Percentiles rank a stretch among this genome's conserved stretches.
Conservation (phyloP, 2,329 filamentous ascomycete genomes). For the Simplicillium sp. region DNA sequence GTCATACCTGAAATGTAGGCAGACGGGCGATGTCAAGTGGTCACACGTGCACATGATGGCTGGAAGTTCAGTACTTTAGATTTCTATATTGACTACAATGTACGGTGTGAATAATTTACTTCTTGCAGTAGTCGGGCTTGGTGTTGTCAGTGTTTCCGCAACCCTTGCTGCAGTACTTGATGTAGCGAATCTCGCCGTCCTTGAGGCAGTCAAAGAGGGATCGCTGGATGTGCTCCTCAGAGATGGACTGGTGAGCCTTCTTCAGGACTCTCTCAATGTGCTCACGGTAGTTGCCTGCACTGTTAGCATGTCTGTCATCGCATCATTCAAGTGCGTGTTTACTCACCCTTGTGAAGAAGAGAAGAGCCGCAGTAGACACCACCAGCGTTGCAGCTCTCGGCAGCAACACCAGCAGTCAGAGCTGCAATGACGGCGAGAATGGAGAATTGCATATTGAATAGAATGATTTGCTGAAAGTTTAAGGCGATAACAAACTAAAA, state of each 20-base stretch:
- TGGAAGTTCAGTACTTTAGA: no score
- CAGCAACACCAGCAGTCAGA: background rate
- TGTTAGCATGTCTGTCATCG: background rate
- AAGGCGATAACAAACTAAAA: no score
- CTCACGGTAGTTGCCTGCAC: conserved; percentile 1
- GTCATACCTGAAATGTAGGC: no score
- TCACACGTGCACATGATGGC: no score
- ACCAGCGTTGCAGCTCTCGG: conserved; percentile 1
- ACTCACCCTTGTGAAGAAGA: background rate
- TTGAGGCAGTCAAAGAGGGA: conserved; percentile 1
- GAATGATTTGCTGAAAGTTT: no score
- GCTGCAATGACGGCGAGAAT: background rate
- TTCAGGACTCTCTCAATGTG: background rate
- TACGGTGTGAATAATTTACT: no score
- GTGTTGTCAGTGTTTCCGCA: background rate
- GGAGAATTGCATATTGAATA: background rate
- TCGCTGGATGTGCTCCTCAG: background rate
- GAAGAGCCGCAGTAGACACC: conserved; percentile 3
- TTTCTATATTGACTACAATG: no score
- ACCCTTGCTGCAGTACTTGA: conserved; percentile 1
- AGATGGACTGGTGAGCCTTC: background rate
- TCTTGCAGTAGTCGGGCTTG: conserved; percentile 2
- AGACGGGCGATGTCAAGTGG: no score
- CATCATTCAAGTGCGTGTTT: background rate
- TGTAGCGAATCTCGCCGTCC: background rate